Evolutionary conservation across 495 filamentous ascomycete genomes (phyloP), one percentile per base, ranked within the genome.

Genomic region (Aspergillus bertholletiae): DNA sequence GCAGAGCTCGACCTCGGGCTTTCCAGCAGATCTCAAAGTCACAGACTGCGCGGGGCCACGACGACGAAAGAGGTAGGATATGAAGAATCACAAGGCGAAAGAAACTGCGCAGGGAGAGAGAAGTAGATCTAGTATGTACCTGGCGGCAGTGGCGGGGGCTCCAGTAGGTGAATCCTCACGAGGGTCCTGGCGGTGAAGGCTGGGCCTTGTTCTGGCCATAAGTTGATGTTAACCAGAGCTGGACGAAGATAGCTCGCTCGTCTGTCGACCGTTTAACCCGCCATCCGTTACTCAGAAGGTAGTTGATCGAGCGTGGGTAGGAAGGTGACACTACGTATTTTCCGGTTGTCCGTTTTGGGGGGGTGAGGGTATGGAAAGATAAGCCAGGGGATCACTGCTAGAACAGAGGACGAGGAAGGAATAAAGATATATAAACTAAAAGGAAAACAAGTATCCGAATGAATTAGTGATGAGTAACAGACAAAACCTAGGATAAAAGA

Each of bases 181-280:
- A 67, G 75, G 71, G 72, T 76, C 73, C 73, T 78, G 75, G 61
- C 71, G 73, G 66, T 72, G 70, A 68, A 64, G 57, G 64, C 65
- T 69, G 63, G 72, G 69, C 70, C 71, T 74, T 74, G 72, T 72
- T 59, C 72, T 78, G 72, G 75, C 75, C 75, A 78, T 78, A 78
- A 73, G 75, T 76, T 71, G 68, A 66, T 66, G 69, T 58, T 75
- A 63, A 62, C 54, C 61, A 62, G 57, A 64, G 64, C 60, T 70
- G 34, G 61, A 63, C 68, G 58, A 54, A 54, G 67, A 66, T 54
- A 60, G 63, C 54, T 63, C 63, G 62, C 57, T 70, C 59, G 64
- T 64, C 57, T 56, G 39, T 68, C 50, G 57, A 66, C 73, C 68
- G 69, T 62, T 72, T 66, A 75, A 69, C 68, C 73, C 73, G 77